These are phyloP conservation scores for Ascochyta rabiei DNA, from an alignment of 2,329 filamentous ascomycete species.

Conservation along the genomic window DNA sequence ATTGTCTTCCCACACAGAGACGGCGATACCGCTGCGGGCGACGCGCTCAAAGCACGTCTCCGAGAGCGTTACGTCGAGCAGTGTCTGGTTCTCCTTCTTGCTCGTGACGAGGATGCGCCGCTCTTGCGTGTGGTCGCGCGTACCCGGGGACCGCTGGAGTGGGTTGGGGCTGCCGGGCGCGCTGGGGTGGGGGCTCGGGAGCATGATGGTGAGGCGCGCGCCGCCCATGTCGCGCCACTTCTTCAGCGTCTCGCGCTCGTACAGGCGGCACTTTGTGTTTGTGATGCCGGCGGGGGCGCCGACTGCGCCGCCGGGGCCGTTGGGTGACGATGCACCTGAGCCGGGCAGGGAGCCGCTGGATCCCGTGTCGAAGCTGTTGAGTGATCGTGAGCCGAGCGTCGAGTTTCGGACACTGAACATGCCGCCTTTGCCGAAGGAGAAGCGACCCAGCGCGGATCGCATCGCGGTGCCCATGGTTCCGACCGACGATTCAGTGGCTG, in stretches of 20 bases:
- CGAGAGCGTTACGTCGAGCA: conserved; percentile 84
- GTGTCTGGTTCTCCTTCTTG: conserved; percentile 68
- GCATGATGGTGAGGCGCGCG: conserved; percentile 80
- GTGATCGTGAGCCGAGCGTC: conserved; percentile 67
- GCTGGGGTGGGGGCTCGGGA: conserved; percentile 65
- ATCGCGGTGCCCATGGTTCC: conserved; percentile 81
- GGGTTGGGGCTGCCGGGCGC: conserved; percentile 38
- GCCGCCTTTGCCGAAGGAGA: conserved; percentile 70
- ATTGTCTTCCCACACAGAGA: conserved; percentile 80
- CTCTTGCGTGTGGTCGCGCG: conserved; percentile 61
- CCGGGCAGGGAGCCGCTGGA: conserved; percentile 52
- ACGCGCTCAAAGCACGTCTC: conserved; percentile 85
- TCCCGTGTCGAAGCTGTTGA: conserved; percentile 56
- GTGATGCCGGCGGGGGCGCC: conserved; percentile 68
- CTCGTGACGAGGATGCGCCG: conserved; percentile 83
- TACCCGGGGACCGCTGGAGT: conserved; percentile 44
- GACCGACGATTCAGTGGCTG: conserved; percentile 75
- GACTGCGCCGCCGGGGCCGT: conserved; percentile 27
- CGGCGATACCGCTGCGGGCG: conserved; percentile 83
- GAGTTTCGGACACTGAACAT: conserved; percentile 85
- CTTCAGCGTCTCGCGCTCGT: conserved; percentile 72
- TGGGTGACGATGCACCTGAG: conserved; percentile 44
- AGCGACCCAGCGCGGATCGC: conserved; percentile 70
- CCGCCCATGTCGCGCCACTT: conserved; percentile 94
- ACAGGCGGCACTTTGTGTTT: conserved; percentile 85